Evolutionary conservation across 148 eudicot species (phyloP).

Genomic region (Polygonum maritimum): DNA sequence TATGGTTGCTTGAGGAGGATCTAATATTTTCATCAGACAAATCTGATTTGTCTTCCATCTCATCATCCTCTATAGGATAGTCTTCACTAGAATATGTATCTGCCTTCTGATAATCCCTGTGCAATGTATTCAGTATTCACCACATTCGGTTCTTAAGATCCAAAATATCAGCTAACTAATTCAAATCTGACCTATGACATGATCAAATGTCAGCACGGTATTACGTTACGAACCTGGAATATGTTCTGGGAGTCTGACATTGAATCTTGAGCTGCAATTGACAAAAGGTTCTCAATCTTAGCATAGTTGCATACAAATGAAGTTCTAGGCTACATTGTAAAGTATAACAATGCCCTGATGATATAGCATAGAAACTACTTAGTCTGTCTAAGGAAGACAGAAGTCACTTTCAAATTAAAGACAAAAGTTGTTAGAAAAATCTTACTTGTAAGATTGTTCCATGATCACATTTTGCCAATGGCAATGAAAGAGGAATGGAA

Average conservation of each 20-base stretch:
- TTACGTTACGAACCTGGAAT: conserved; percentile 33
- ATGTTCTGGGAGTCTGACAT: conserved; percentile 52
- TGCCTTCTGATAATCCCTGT: conserved; percentile 32
- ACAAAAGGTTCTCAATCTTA: background rate
- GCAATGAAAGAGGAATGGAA: conserved; percentile 36
- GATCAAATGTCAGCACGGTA: background rate
- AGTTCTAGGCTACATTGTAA: background rate
- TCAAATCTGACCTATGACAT: background rate
- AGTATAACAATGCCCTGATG: background rate
- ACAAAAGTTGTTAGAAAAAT: background rate
- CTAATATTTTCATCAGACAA: conserved; percentile 36
- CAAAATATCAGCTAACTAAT: background rate
- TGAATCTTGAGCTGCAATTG: conserved; percentile 53
- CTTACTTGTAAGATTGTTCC: conserved; percentile 60
- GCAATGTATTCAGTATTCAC: background rate
- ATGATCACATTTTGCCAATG: conserved; percentile 49
- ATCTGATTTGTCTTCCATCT: conserved; percentile 36
- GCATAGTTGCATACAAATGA: background rate
- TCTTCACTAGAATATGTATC: conserved; percentile 21
- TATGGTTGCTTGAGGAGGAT: conserved; percentile 36
- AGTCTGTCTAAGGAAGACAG: too few species aligned
- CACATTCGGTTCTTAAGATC: background rate
- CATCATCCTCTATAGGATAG: conserved; percentile 31
- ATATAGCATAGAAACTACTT: background rate
- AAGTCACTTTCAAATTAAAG: too few species aligned